Evolutionary conservation across 1,284 basidiomycete species (phyloP), one percentile per base, ranked within the genome.

Genomic region (Rhizoctonia solani): DNA sequence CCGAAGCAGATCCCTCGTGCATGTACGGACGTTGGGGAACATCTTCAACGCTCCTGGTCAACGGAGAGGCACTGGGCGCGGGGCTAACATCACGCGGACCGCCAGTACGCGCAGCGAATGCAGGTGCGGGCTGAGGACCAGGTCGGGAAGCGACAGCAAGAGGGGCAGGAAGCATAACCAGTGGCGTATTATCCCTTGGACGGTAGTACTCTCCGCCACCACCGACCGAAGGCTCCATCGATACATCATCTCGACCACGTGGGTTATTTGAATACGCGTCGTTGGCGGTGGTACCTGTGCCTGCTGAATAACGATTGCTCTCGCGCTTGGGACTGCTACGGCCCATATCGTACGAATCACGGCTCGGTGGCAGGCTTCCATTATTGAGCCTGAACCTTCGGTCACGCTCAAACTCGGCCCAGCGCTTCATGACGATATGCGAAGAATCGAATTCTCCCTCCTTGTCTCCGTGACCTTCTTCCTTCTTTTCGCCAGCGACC

Each of bases 371-470:
- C 8, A 85, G 93, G 73, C 80, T 89, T 9, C 50, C 50, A 19
- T 52, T 52, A 25, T 66, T 66, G n/a, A 44, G 4, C 84, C 89
- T 94, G 92, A 93, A 98, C 71, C 95, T 83, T 71, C 96, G 82
- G 74, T 98, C 97, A 61, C 96, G 84, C 81, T 99, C 97, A 77
- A 97, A 99, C 79, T 99, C 97, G 54, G 88, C 93, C 96, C 96
- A 99, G 54, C 94, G 87, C 83, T 98, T 99, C 97, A 98, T 98
- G 42, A 96, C 90, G 74, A 99, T 99, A 79, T 96, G 87, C 56
- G 87, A 86, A 39, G 95, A 95, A 79, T 99, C 96, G 74, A 99
- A 99, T 75, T 92, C 90, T 77, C 96, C 97, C 69, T 94, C 90
- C 79, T 95, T 97, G 75, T 92, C 92, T 34, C 88, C 92, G 73